A percentile compares a stretch with the other conserved stretches of the same genome.
Evolutionary conservation across 2,329 filamentous ascomycete genomes (phyloP).

Genomic region (Helotiales sp.): DNA sequence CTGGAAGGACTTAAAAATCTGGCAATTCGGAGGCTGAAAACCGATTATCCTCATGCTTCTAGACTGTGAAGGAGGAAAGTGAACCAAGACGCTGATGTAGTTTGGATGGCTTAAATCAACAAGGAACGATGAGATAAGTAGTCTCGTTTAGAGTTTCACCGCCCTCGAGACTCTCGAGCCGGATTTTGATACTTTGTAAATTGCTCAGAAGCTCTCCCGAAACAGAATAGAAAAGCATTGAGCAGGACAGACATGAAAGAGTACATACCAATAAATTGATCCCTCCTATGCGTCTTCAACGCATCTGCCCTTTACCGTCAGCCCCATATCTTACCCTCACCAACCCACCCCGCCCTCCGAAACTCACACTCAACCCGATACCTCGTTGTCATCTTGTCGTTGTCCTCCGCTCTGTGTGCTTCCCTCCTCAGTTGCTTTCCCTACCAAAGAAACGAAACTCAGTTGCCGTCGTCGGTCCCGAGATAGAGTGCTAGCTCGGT

Average conservation of each 20-base stretch:
- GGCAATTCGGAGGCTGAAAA: too few species aligned
- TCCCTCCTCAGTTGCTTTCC: background rate
- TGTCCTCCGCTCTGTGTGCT: background rate
- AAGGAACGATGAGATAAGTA: too few species aligned
- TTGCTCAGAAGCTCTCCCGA: background rate
- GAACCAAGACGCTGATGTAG: too few species aligned
- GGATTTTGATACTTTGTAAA: too few species aligned
- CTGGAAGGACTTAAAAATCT: too few species aligned
- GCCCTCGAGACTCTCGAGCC: too few species aligned
- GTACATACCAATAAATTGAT: constrained; percentile 76
- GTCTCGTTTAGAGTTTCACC: too few species aligned
- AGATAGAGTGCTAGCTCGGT: background rate
- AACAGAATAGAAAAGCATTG: background rate
- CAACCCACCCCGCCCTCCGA: background rate
- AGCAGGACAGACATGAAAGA: background rate
- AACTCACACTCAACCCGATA: constrained; percentile 73
- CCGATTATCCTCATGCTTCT: too few species aligned
- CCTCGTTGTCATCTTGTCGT: constrained; percentile 56
- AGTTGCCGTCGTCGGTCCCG: background rate
- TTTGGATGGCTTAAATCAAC: too few species aligned
- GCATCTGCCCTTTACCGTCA: constrained; percentile 48
- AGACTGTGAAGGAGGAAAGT: too few species aligned
- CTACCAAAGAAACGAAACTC: background rate
- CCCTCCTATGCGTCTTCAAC: constrained; percentile 81
- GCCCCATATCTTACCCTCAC: background rate